Evolutionary conservation across 179 eudicot genomes (phyloP), one percentile per base, ranked within the genome.

Genomic region (Monotropa hypopitys): DNA sequence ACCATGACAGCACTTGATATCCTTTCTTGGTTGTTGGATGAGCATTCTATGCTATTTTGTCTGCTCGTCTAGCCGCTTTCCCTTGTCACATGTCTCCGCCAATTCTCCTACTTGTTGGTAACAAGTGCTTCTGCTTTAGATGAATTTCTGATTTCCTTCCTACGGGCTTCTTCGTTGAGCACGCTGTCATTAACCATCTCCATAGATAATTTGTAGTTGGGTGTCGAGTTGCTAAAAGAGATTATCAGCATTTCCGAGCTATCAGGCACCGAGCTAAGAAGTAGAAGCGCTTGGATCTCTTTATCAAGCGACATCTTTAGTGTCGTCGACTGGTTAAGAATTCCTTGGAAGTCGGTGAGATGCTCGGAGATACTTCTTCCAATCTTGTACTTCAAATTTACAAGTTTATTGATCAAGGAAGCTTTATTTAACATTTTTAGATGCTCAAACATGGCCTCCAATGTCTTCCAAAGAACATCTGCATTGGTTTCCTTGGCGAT

Each of bases 161-260:
- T 56, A 30, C 26, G 28, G 0, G 10, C 26, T 10, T 71, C 76
- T 23, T 72, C 71, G 45, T 59, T 78, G 9, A 78, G 33, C 18
- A 71, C 13, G 32, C 76, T 43, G 0, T 70, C 57, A 20, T 57
- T 72, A 3, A 72, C 59, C 57, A 56, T 21, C 4, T 61, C 45
- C 59, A 78, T 4, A 1, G 77, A 43, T 26, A 78, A 6, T 23
- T 23, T 32, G 1, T 23, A 71, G 21, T 30, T n/a, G 32, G 35
- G 66, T 1, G 35, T 51, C 0, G 21, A 50, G 23, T 77, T 77
- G 11, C 73, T 20, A 7, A 77, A 7, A 15, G 65, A 9, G 10
- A 77, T 65, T 5, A 67, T 74, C 21, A 77, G 42, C 20, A 33
- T 59, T 18, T 71, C 76, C 69, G 46, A 59, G 20, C 61, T 71